A percentile compares a stretch with the other conserved stretches of the same genome.
Conservation (phyloP, 1,139 yeast genomes). For the Hanseniaspora uvarum region DNA sequence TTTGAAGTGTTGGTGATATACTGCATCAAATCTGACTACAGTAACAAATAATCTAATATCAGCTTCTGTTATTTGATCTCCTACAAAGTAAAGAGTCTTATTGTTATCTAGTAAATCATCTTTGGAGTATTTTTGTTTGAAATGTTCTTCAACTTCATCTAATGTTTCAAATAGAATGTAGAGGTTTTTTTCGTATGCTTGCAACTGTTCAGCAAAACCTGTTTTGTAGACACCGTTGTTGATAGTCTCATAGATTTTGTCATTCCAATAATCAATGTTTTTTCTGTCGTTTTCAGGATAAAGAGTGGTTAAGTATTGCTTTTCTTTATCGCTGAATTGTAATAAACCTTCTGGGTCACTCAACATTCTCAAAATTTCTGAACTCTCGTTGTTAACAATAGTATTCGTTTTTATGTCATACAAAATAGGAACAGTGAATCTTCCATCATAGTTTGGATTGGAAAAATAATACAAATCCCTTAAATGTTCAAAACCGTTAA, state of each 20-base stretch:
- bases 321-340: conserved; percentile 38
- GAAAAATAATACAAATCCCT: conserved; percentile 67
- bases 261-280: conserved; percentile 65
- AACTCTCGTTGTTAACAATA: conserved; percentile 81
- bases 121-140: conserved; percentile 35
- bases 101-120: conserved; percentile 26
- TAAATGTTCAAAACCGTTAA: conserved; percentile 52
- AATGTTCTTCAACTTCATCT: conserved; percentile 62
- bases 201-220: conserved; percentile 81
- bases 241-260: conserved; percentile 76
- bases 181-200: conserved; percentile 69
- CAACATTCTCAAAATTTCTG: conserved; percentile 78
- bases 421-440: conserved; percentile 84
- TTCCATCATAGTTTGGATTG: conserved; percentile 62
- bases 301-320: conserved; percentile 44
- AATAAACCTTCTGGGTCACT: conserved; percentile 53
- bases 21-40: conserved; percentile 78
- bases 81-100: conserved; percentile 44
- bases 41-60: conserved; percentile 80
- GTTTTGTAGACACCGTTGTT: conserved; percentile 92
- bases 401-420: conserved; percentile 80
- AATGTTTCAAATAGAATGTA: conserved; percentile 54
- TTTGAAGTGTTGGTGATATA: conserved; percentile 88
- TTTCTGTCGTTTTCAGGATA: conserved; percentile 48
- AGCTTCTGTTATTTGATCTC: conserved; percentile 71